A percentile compares a stretch with the other conserved stretches of the same genome.
Evolutionary conservation across 1,284 basidiomycete genomes (phyloP).

Genomic region (Sanghuangporus baumii): DNA sequence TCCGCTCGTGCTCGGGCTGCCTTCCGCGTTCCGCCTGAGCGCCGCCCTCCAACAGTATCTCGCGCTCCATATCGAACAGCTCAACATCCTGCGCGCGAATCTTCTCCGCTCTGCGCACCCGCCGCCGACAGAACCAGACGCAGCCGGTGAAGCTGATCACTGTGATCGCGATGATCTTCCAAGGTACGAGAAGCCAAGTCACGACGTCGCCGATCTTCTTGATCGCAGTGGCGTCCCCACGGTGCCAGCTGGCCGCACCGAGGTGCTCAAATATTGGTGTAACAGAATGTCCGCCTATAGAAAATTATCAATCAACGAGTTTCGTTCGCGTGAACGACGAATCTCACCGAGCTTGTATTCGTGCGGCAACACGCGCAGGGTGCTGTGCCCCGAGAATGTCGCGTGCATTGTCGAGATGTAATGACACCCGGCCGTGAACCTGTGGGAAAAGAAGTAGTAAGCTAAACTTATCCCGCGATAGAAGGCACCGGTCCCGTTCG

Average conservation of each 20-base stretch:
- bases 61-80: not conserved
- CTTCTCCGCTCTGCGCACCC: not conserved
- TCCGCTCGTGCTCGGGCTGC: not conserved
- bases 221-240: constrained; percentile 2
- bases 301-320: not conserved
- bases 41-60: not conserved
- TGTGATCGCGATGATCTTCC: constrained; percentile 2
- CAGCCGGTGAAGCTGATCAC: not conserved
- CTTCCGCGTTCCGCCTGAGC: not conserved
- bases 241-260: constrained; percentile 8
- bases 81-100: not conserved
- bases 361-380: constrained; percentile 1
- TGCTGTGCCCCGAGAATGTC: not conserved
- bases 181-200: constrained; percentile 3
- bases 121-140: not conserved
- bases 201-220: constrained; percentile 1
- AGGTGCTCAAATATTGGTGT: constrained; percentile 8
- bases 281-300: not conserved
- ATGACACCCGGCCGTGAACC: constrained; percentile 9
- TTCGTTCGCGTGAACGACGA: not conserved
- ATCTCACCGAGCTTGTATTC: constrained; percentile 6
- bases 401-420: constrained; percentile 11
- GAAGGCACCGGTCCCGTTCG: not conserved
- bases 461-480: not conserved
- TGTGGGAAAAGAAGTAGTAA: not conserved